Evolutionary conservation across 192 early-diverging fungal species (phyloP), one percentile per base, ranked within the genome.

Genomic region (Backusella sp.): DNA sequence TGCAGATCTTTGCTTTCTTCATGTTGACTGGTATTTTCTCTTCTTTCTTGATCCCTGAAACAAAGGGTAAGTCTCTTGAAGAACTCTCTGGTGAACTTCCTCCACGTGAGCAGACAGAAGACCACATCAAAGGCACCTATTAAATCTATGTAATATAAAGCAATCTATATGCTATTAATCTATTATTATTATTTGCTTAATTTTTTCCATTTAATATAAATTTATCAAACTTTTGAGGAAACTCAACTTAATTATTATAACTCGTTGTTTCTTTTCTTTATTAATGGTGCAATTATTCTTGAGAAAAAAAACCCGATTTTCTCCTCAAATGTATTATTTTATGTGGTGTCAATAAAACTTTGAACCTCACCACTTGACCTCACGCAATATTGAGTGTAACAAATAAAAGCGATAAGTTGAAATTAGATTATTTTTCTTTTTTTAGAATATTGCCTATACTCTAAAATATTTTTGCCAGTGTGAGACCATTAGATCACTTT

Each of bases 41-140:
- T n/a, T 91, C 93, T 4, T 85, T 89, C 52, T 78, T 90, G 44
- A 85, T 96, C 42, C 93, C 94, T 39, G 95, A 96, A 79, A 93
- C 95, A 46, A 91, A 88, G 72, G 92, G 92, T 80, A 85, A 89
- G 70, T 81, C 92, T 4, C 86, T 96, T 34, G 95, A 96, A 84
- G 94, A 95, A 73, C 70, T 92, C 15, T 82, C 86, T 19, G 83
- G 82, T 30, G 90, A 90, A 59, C 56, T 62, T 62, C 15, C 32
- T 66, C 35, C 41, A 17, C 17, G 6, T 26, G 26, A 28, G 0
- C 35, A 49, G 5, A 19, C 23, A 30, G 71, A 73, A 62, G 46
- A 73, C 26, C 19, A 52, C 6, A 3, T 73, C 52, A 73, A 56
- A 17, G 71, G 52, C 30, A 56, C 52, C 1, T 73, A 73, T 35